Percentiles rank a stretch among this genome's conserved stretches.
Evolutionary conservation across 768 basidiomycete genomes (phyloP).

Genomic region (Cystofilobasidium ferigula): DNA sequence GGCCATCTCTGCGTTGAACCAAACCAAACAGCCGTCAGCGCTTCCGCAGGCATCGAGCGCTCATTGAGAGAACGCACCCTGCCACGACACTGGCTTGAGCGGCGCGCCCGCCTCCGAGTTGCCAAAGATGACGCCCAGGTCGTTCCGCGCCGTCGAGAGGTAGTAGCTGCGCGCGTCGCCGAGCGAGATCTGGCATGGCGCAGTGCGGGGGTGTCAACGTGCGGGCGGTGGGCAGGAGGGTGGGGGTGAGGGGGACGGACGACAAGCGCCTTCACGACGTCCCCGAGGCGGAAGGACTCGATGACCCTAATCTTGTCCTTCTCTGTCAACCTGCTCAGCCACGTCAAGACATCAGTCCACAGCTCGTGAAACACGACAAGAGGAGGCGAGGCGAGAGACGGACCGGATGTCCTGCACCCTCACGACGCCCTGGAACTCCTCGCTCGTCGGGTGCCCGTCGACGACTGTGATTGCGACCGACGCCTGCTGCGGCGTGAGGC

Average conservation of each 20-base stretch:
- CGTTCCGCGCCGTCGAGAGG: conserved; percentile 78
- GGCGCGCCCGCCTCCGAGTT: conserved; percentile 61
- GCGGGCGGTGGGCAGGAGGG: neutral
- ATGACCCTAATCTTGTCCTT: conserved; percentile 80
- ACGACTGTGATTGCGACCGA: conserved; percentile 73
- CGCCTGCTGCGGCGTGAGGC: conserved; percentile 73
- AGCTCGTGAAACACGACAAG: neutral
- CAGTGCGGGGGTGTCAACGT: neutral
- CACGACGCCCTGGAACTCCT: conserved; percentile 82
- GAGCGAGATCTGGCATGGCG: conserved; percentile 83
- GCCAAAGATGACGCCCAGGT: conserved; percentile 51
- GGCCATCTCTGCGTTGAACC: conserved; percentile 47
- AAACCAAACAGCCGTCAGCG: neutral
- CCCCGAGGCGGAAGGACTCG: conserved; percentile 83
- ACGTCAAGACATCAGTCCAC: neutral
- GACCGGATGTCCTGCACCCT: conserved; percentile 69
- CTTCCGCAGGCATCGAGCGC: neutral
- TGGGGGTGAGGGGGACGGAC: conserved; percentile 43
- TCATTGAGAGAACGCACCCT: conserved; percentile 41
- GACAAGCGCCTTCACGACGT: conserved; percentile 75
- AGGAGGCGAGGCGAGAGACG: neutral
- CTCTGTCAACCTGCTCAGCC: conserved; percentile 52
- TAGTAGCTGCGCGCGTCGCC: conserved; percentile 88
- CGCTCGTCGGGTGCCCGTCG: conserved; percentile 69
- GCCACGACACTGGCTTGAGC: conserved; percentile 78